A percentile compares a stretch with the other conserved stretches of the same genome.
These are phyloP conservation scores for Mortierella sp. DNA, from an alignment of 371 early-diverging fungal genomes.

Conservation along the genomic window DNA sequence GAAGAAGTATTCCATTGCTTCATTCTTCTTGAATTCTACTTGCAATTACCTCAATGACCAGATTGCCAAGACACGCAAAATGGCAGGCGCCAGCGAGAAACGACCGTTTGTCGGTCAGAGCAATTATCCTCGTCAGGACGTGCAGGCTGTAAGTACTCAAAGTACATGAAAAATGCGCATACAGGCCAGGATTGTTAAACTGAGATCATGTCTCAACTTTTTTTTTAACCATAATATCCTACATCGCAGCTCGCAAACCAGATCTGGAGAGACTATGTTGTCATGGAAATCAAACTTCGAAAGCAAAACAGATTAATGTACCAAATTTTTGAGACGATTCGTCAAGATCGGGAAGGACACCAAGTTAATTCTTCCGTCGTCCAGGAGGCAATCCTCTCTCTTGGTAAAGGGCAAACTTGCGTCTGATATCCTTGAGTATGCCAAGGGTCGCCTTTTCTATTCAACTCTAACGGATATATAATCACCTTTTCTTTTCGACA, in stretches of 20 bases:
- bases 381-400: slow-evolving; percentile 69
- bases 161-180: background rate
- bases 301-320: slow-evolving; percentile 76
- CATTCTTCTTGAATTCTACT: slow-evolving; percentile 70
- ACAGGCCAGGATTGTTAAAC: background rate
- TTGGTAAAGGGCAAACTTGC: slow-evolving; percentile 52
- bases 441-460: background rate
- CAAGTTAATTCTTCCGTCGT: slow-evolving; percentile 70
- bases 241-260: slow-evolving; percentile 71
- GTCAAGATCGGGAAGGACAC: slow-evolving; percentile 78
- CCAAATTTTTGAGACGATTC: slow-evolving; percentile 78
- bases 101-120: slow-evolving; percentile 61
- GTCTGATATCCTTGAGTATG: background rate
- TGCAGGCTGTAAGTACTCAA: slow-evolving; percentile 73
- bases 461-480: background rate
- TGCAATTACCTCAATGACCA: slow-evolving; percentile 85
- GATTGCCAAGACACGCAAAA: slow-evolving; percentile 57
- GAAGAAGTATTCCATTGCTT: slow-evolving; percentile 75
- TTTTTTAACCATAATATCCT: background rate
- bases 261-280: slow-evolving; percentile 81
- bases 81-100: slow-evolving; percentile 46
- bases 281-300: slow-evolving; percentile 70
- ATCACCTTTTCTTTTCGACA: slow-evolving; percentile 17
- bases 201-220: background rate
- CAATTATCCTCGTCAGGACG: slow-evolving; percentile 72